Base-by-base conservation (phyloP, 768 basidiomycete species). In the Kwoniella mangroviensis region DNA sequence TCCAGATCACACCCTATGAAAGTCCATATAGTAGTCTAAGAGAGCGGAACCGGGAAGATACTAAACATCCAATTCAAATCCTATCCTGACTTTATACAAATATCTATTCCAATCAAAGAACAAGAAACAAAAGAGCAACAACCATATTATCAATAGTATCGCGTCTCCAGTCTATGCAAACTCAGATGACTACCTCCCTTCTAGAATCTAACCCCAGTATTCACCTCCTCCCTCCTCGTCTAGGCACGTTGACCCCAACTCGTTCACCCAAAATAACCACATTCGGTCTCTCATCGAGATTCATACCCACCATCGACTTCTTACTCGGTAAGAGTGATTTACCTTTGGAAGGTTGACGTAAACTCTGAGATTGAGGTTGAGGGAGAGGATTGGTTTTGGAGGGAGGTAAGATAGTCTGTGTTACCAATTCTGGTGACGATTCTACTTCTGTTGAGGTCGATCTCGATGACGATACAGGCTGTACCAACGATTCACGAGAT, bases 241-340 rank as follows among this genome's bases (percentile, higher is more conserved):
- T 24, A 24, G 72, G 72, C 5, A 73, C 68, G 52, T 73, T 73
- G 11, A 60, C 21, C 42, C 68, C 72, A 3, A 72, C 64, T 3
- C 72, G 68, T 55, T 73, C 72, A 12, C 72, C 72, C 9, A 73
- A 24, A 12, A 67, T 57, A 40, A 53, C 63, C 22, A 73, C 41
- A 6, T 40, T 52, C 28, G 71, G 71, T 42, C 72, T 59, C 45
- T 69, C 60, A 40, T 73, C 64, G 22, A 34, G 10, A 61, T 15
- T 11, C 52, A 5, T 17, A 45, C 19, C 65, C 53, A 34, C 59
- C 60, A 54, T 45, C 41, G 49, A 19, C 28, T 68, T 69, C 63
- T 68, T 69, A 40, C 67, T 51, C 2, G n/a, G 28, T 62, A 56
- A 63, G 6, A 15, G n/a, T 28, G 17, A 28, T 55, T 34, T 22